Evolutionary conservation across 345 rosid species (phyloP), one percentile per base, ranked within the genome.

Genomic region (Conringia planisiliqua): DNA sequence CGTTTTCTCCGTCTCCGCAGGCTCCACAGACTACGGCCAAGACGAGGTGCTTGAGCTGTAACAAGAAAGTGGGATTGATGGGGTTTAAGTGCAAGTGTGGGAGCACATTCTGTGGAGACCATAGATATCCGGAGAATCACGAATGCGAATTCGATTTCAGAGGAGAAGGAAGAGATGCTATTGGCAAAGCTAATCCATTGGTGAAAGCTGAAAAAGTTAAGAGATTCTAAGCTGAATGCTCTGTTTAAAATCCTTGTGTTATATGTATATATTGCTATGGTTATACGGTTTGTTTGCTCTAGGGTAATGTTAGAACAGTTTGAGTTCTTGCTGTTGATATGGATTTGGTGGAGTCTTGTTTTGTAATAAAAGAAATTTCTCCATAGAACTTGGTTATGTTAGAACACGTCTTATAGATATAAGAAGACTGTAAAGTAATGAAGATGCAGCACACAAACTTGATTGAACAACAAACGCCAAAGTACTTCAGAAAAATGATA

Each of bases 21-120:
- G 0, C 2, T 7, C 11, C 60, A 14, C 38, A 14, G 24, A n/a
- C 22, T 56, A n/a, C 4, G 7, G 30, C 59, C 16, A 48, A 35
- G 17, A 71, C 33, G 14, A 68, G 74, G 75, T 92, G 96, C 78
- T 80, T 69, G 4, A 72, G 72, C 70, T 92, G 96, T 81, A 85
- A 78, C 60, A 92, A 83, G 90, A 88, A 84, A 78, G 86, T 90
- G 38, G 91, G 96, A 0, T 76, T 90, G 78, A 83, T 85, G 17
- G 91, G 89, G 61, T 92, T 92, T 36, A 78, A 73, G 76, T 92
- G 96, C 81, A 87, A 76, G 85, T 92, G 97, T 38, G 97, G 89
- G 17, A 74, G 75, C n/a, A 88, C 82, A 2, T 90, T 70, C 66
- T 92, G 96, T 44, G 87, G 91, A 38, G 59, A 50, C 26, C 96